Evolutionary conservation across 2,329 filamentous ascomycete species (phyloP), one percentile per base, ranked within the genome.

Genomic region (Trichoderma aggressivum): DNA sequence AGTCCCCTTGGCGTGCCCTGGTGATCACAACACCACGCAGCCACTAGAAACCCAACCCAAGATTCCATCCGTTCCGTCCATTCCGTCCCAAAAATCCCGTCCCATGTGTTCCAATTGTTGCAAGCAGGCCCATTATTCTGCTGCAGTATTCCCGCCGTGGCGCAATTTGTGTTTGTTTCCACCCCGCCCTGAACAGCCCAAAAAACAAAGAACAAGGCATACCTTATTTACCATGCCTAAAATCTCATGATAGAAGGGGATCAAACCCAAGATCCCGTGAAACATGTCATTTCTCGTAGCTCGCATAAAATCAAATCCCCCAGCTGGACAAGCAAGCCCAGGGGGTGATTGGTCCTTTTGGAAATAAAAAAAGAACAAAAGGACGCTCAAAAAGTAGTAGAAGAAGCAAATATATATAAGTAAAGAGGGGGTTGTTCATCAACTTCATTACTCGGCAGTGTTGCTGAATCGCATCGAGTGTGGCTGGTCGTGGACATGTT

Each of bases 241-340:
- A 28, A 59, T 26, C n/a, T 68, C 64, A 50, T 68, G 34, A 68
- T 43, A 26, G 24, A 53, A 34, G 55, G 36, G 43, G 16, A 50
- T 55, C 28, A 47, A 59, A 68, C 53, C 55, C 36, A 43, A 47
- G 36, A 26, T 68, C 18, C 55, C 55, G 47, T 68, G 64, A 67
- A 59, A 70, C 43, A 62, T 36, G 32, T 71, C 67, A 58, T 70
- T 72, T 72, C 67, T 71, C 71, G 55, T 70, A 50, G 65, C 50
- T 68, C 70, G 36, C 58, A 30, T 73, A 34, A 70, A 65, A 64
- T 58, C 53, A 59, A 70, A 68, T 58, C 39, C 39, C 43, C 43
- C 55, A 24, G 50, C 30, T 62, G 24, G 55, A 68, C 36, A 62
- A 32, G n/a, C 30, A 47, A 53, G 28, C 12, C 30, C 58, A 53